Evolutionary conservation across 2,329 filamentous ascomycete genomes (phyloP), one percentile per base, ranked within the genome.

Genomic region (Cladosporium sp.): DNA sequence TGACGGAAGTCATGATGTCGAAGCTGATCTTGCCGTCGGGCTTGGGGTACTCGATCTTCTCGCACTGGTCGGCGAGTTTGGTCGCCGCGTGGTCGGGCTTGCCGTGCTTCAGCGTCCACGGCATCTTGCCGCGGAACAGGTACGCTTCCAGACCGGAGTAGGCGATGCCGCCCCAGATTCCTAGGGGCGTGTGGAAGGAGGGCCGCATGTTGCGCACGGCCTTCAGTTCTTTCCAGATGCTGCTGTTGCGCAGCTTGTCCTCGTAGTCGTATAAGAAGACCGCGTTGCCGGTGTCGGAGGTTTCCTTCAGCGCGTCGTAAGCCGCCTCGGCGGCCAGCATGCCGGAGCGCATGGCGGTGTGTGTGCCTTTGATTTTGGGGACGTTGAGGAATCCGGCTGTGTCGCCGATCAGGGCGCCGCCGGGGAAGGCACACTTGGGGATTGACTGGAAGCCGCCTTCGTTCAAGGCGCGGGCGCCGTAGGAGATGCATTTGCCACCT

Each of bases 361-460:
- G 93, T 0, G 92, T 96, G 52, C 93, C 93, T 75, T 99, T 99
- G 71, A 99, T 89, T 76, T 99, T 99, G 57, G 93, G 93, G 13
- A 99, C 87, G 65, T 99, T 99, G 70, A 99, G 79, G 66, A 99
- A 96, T 4, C 93, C 93, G 22, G 93, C 93, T 15, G 91, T 95
- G 71, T 99, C 93, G 49, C 93, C 93, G 59, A 99, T 95, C 39
- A 99, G 77, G 41, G 93, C 93, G 52, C 93, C 93, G 54, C 93
- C 93, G 19, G 93, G 93, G 72, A 99, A 99, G 18, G 92, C 87
- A 43, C 93, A 90, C 71, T 96, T 96, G 50, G 93, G 93, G 62
- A 99, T 96, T 3, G 90, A 96, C 73, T 99, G 93, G 73, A 95
- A 96, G 19, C 93, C 93, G 56, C 93, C 93, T 72, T 99, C 93